phyloP scores from a whole-genome alignment of 306 rosid species.

The Glycine tomentella region DNA sequence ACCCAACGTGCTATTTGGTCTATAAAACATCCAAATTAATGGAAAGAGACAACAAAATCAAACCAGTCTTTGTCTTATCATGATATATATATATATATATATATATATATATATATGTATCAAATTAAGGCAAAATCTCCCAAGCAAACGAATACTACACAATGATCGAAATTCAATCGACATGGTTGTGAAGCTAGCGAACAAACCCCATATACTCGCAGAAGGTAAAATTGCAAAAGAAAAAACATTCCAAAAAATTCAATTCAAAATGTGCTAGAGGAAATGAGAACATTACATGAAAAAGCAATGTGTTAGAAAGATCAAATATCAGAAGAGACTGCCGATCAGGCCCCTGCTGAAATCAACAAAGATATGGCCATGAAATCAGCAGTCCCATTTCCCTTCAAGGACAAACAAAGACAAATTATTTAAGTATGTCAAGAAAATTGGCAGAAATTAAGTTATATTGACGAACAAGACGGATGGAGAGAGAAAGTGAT shows the following conservation, averaged over 20 bases:
- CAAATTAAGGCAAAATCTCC: not conserved
- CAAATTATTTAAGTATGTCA: not conserved
- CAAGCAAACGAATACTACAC: not conserved
- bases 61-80: no score
- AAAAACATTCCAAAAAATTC: not conserved
- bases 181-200: not conserved
- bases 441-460: constrained; percentile 3
- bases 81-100: no score
- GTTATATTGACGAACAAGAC: constrained; percentile 37
- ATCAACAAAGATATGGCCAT: constrained; percentile 49
- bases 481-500: constrained; percentile 34
- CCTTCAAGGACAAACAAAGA: constrained; percentile 6
- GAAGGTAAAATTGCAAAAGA: not conserved
- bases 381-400: constrained; percentile 54
- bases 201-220: constrained; percentile 14
- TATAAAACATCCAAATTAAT: no score
- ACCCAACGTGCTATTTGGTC: not conserved
- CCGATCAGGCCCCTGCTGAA: constrained; percentile 44
- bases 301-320: constrained; percentile 7
- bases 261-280: not conserved
- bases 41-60: not conserved
- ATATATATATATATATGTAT: no score
- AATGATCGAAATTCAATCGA: constrained; percentile 2
- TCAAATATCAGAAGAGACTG: constrained; percentile 41
- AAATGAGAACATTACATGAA: constrained; percentile 30